phyloP scores from a whole-genome alignment of 176 grass and related monocot species.

The Carex cristatella region DNA sequence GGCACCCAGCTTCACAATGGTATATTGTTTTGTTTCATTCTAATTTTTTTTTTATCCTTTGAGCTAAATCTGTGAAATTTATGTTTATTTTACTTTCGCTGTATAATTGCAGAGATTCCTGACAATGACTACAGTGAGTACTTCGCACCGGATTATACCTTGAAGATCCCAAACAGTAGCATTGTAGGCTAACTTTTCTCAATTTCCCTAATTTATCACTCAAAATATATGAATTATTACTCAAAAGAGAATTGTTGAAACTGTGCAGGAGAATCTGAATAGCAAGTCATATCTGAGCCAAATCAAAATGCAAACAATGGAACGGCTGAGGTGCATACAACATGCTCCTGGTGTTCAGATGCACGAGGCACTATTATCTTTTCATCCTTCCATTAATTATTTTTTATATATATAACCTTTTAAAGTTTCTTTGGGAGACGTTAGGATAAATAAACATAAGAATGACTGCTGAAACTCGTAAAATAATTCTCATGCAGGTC shows the following conservation, averaged over 20 bases:
- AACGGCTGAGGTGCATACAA: conserved; percentile 81
- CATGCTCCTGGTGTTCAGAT: conserved; percentile 98
- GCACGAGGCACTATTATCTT: conserved; percentile 61
- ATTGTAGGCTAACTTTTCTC: conserved; percentile 51
- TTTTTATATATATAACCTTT: not conserved
- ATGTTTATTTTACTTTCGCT: not conserved
- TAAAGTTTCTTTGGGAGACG: not conserved
- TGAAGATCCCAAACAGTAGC: conserved; percentile 71
- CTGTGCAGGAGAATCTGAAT: conserved; percentile 81
- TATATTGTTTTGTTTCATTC: conserved; percentile 26
- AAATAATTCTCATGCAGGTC: conserved; percentile 53
- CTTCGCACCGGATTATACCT: conserved; percentile 82
- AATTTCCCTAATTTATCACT: not conserved
- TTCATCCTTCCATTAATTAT: not conserved
- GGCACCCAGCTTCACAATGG: conserved; percentile 78
- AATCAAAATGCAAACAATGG: conserved; percentile 93
- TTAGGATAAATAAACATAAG: not conserved
- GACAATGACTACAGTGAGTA: conserved; percentile 90
- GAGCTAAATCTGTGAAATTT: not conserved
- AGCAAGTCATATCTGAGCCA: conserved; percentile 89
- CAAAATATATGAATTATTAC: conserved; percentile 1
- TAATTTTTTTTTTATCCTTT: conserved; percentile 17
- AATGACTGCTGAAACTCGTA: not conserved
- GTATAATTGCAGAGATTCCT: conserved; percentile 69
- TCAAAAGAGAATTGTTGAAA: conserved; percentile 22